Conservation (phyloP, 176 grass and related monocot genomes). For the Paspalum notatum region DNA sequence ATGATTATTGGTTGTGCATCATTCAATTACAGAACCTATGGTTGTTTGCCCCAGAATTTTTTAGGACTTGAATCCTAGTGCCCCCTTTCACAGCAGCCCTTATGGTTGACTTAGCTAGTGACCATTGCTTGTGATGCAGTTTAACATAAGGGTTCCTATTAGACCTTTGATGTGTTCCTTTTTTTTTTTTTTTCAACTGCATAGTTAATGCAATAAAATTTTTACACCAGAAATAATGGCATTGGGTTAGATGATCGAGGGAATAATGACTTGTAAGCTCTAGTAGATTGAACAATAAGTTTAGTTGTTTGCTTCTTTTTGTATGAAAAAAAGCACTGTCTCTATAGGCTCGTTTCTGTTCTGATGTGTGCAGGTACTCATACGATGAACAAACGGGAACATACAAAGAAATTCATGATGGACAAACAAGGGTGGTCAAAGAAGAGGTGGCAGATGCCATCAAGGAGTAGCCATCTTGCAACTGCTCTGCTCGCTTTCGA, state of each 20-base stretch:
- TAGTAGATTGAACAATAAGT: neutral
- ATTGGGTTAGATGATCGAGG: slow-evolving; percentile 20
- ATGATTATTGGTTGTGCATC: neutral
- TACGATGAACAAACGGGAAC: slow-evolving; percentile 73
- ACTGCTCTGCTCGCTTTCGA: neutral
- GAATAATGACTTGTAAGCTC: neutral
- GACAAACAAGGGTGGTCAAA: slow-evolving; percentile 47
- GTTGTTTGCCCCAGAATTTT: neutral
- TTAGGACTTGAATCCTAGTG: neutral
- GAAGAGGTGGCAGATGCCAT: slow-evolving; percentile 43
- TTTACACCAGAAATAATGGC: neutral
- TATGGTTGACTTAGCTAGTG: neutral
- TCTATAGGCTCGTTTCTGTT: neutral
- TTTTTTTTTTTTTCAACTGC: slow-evolving; percentile 14
- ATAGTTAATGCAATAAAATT: neutral
- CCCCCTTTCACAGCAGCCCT: neutral
- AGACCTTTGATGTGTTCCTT: slow-evolving; percentile 8
- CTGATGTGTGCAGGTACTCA: slow-evolving; percentile 65
- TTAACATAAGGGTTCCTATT: neutral
- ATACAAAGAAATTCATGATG: slow-evolving; percentile 69
- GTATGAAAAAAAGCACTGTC: neutral
- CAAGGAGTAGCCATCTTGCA: slow-evolving; percentile 29
- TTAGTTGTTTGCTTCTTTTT: neutral
- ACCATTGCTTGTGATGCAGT: slow-evolving; percentile 3
- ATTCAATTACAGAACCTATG: neutral